These are phyloP conservation scores for Aeschynomene evenia DNA, from an alignment of 306 rosid species.

Conservation along the genomic window DNA sequence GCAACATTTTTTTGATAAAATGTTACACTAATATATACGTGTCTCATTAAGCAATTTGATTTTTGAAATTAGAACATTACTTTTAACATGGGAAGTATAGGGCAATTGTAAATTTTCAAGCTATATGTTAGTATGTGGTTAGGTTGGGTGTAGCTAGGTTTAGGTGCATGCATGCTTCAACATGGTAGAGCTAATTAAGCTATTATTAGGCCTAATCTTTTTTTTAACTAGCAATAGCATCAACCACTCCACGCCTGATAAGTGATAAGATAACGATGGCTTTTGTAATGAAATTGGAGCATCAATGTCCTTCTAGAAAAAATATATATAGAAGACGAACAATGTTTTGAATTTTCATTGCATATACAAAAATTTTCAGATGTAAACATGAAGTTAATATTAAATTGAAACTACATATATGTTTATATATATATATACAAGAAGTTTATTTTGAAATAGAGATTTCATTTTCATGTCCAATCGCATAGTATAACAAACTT, in stretches of 20 bases:
- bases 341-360: too few species aligned
- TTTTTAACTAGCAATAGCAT: neutral
- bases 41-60: neutral
- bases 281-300: neutral
- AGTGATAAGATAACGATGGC: neutral
- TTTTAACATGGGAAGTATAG: neutral
- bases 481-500: too few species aligned
- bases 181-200: neutral
- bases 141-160: constrained; percentile 11
- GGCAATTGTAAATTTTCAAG: constrained; percentile 1
- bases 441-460: too few species aligned
- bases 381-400: too few species aligned
- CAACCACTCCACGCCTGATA: neutral
- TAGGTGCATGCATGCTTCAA: too few species aligned
- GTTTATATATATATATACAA: too few species aligned
- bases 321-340: too few species aligned
- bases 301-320: neutral
- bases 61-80: neutral
- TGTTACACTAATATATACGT: neutral
- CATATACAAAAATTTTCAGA: too few species aligned
- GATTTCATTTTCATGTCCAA: too few species aligned
- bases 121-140: neutral
- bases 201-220: neutral
- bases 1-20: neutral
- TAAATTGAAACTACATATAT: too few species aligned